Percentiles rank a stretch among this genome's conserved stretches.
Conservation (phyloP, 805 yeast species). For the Ogataea methylovora region DNA sequence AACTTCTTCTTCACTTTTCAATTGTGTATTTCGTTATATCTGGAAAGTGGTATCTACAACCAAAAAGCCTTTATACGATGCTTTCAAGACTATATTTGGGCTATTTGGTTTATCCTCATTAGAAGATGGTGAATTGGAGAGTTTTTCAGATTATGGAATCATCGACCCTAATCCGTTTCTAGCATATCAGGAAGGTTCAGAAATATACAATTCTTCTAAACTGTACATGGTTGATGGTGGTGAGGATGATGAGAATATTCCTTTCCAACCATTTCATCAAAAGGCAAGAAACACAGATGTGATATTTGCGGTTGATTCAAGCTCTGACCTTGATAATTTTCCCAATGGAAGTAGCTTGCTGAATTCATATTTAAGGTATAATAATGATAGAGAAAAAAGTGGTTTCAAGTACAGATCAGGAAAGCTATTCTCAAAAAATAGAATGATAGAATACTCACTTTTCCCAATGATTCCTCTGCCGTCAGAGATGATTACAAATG, state of each 20-base stretch:
- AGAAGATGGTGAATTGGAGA: constrained; percentile 23
- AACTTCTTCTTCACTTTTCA: constrained; percentile 58
- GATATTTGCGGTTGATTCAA: constrained; percentile 33
- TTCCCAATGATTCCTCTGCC: constrained; percentile 32
- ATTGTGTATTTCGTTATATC: constrained; percentile 41
- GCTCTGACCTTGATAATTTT: constrained; percentile 45
- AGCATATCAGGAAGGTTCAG: constrained; percentile 10
- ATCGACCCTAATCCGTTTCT: constrained; percentile 59
- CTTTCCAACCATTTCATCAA: constrained; percentile 36
- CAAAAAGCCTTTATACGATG: constrained; percentile 24
- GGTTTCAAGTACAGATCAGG: constrained; percentile 4
- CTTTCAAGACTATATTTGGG: constrained; percentile 28
- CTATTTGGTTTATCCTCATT: constrained; percentile 36
- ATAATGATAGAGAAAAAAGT: not conserved
- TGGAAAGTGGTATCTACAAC: constrained; percentile 30
- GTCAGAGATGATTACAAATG: constrained; percentile 13
- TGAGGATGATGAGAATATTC: constrained; percentile 41
- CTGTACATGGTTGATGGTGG: constrained; percentile 34
- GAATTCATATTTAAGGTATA: constrained; percentile 28
- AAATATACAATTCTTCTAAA: constrained; percentile 15
- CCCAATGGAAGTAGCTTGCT: constrained; percentile 53
- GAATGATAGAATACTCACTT: constrained; percentile 10
- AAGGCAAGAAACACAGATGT: constrained; percentile 29
- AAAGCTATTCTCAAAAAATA: no score
- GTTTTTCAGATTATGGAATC: constrained; percentile 49